phyloP scores from a whole-genome alignment of 164 flowering plant species.

The Taxillus chinensis region DNA sequence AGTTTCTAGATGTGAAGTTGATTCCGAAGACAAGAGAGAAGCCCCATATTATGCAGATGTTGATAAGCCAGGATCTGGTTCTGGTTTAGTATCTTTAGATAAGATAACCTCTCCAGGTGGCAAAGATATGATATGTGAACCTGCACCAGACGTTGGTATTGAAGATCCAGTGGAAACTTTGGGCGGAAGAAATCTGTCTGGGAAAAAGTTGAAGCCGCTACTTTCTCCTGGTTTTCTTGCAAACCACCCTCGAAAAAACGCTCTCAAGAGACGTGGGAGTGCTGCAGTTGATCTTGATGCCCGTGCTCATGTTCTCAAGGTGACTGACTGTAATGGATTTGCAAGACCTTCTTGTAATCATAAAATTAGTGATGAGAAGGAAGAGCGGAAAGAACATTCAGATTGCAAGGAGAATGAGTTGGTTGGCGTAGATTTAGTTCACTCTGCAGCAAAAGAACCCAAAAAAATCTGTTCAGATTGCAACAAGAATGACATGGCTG shows the following conservation, averaged over 20 bases:
- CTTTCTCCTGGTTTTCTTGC: constrained; percentile 29
- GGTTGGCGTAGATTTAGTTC: no score
- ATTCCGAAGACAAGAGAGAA: no score
- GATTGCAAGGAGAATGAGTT: no score
- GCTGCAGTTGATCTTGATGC: constrained; percentile 7
- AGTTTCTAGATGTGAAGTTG: no score
- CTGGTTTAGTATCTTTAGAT: background rate
- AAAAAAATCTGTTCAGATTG: no score
- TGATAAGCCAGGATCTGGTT: constrained; percentile 6
- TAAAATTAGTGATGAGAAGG: constrained; percentile 5
- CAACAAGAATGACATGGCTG: no score
- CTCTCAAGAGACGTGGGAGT: constrained; percentile 9
- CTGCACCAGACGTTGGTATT: background rate
- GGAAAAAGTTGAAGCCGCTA: constrained; percentile 19
- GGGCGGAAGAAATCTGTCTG: background rate
- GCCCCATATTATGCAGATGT: constrained; percentile 3
- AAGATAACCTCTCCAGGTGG: no score
- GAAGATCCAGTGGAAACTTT: background rate
- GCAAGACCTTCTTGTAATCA: constrained; percentile 7
- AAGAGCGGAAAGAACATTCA: background rate
- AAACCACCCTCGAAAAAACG: constrained; percentile 10
- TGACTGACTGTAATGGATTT: constrained; percentile 6
- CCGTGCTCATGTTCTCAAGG: background rate
- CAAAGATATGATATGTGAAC: background rate
- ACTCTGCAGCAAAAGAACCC: no score